Evolutionary conservation across 2,329 filamentous ascomycete genomes (phyloP), one percentile per base, ranked within the genome.

Genomic region (Shiraia bambusicola): DNA sequence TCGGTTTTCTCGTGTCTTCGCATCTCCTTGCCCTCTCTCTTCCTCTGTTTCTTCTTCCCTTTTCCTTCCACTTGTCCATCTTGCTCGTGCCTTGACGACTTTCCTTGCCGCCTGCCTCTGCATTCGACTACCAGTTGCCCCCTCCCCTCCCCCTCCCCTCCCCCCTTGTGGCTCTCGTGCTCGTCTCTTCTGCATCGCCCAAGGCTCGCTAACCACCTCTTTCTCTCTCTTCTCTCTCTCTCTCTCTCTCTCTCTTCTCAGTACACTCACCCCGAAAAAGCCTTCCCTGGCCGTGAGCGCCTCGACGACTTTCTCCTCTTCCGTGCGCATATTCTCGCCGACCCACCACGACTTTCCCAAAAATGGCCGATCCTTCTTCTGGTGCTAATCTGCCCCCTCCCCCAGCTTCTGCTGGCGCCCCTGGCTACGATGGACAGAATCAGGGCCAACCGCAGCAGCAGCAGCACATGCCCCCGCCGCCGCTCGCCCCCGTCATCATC

Each of bases 401-500:
- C 51, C 80, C 85, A 41, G 82, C 87, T 69, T 73, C 84, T 59
- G 76, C 82, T 56, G 85, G 83, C 63, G 84, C 84, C 54, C 84
- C 87, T 58, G 88, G 86, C 65, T 91, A 87, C 71, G 87, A 91
- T 70, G 87, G 88, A 65, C 83, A 82, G 65, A 79, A 80, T 56
- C 86, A 88, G 72, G 72, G 71, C 58, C 85, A 85, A 65, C 79
- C 79, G 27, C 47, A 48, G 55, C 86, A 88, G 55, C 86, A 88
- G 72, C 78, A 83, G 51, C 87, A 93, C 70, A 91, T 96, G 86
- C 87, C 88, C 45, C 91, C 92, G 42, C 90, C 90, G 49, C 87
- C 91, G 56, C 83, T 95, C 48, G 87, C 94, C 32, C 82, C 84
- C 39, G 80, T 87, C 54, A 83, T 86, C 69, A 97, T 97, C 64